phyloP scores from a whole-genome alignment of 192 early-diverging fungal genomes.

The Mortierella hygrophila region DNA sequence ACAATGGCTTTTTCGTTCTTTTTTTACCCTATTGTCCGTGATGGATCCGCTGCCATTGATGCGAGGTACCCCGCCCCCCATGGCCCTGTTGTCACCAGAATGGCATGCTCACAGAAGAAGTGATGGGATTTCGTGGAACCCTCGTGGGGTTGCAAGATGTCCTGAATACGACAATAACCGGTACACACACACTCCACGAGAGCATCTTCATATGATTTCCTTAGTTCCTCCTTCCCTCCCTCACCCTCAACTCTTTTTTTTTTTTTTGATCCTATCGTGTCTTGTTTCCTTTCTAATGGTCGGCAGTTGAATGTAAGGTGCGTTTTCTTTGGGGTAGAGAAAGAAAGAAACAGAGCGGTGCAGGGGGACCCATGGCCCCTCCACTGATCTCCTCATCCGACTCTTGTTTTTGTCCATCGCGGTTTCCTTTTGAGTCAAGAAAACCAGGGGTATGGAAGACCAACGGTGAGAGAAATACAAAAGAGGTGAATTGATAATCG shows the following conservation, averaged over 20 bases:
- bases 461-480: not conserved
- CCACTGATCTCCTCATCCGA: constrained; percentile 4
- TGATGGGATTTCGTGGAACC: not conserved
- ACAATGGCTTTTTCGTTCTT: not conserved
- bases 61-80: too few species aligned
- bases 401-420: not conserved
- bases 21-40: not conserved
- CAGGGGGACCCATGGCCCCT: not conserved
- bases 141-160: not conserved
- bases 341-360: not conserved
- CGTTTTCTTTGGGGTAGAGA: constrained; percentile 40
- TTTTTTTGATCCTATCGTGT: not conserved
- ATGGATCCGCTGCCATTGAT: not conserved
- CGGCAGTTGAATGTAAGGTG: constrained; percentile 23
- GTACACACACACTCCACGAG: not conserved
- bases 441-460: too few species aligned
- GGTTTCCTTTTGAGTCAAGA: too few species aligned
- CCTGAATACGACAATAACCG: not conserved
- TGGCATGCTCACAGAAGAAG: not conserved
- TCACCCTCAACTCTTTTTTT: not conserved
- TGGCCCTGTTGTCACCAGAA: not conserved
- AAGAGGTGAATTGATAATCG: not conserved
- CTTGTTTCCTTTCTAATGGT: constrained; percentile 8
- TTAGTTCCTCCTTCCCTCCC: not conserved
- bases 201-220: constrained; percentile 12